Evolutionary conservation across 208 protist genomes (phyloP).

Genomic region (Strigomonas culicis): DNA sequence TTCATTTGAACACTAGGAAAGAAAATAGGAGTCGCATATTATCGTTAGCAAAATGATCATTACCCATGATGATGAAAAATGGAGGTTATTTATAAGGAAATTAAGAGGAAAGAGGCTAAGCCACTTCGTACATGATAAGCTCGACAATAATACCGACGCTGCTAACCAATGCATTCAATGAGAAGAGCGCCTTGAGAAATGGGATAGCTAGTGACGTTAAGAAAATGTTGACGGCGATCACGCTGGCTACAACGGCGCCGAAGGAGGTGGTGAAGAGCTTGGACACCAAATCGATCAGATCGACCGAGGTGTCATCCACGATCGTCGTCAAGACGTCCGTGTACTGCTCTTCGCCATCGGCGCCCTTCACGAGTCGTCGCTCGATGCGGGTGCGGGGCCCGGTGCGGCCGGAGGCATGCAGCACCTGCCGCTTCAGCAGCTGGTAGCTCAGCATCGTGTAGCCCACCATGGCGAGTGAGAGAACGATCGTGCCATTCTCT

Average conservation of each 20-base stretch:
- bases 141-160: slow-evolving; percentile 79
- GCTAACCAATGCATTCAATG: slow-evolving; percentile 78
- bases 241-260: slow-evolving; percentile 56
- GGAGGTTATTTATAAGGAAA: neutral
- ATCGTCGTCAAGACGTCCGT: slow-evolving; percentile 11
- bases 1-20: neutral
- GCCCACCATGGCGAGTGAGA: slow-evolving; percentile 71
- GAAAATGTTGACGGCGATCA: slow-evolving; percentile 71
- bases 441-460: slow-evolving; percentile 81
- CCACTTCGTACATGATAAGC: slow-evolving; percentile 78
- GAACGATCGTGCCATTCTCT: slow-evolving; percentile 69
- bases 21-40: neutral
- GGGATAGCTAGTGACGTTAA: slow-evolving; percentile 71
- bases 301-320: slow-evolving; percentile 34
- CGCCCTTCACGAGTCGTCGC: slow-evolving; percentile 10
- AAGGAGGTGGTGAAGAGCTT: slow-evolving; percentile 80
- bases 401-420: slow-evolving; percentile 23
- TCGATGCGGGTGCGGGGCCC: slow-evolving; percentile 19
- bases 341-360: slow-evolving; percentile 20
- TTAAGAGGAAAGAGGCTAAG: slow-evolving; percentile 7
- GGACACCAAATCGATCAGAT: slow-evolving; percentile 71
- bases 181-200: slow-evolving; percentile 76
- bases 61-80: slow-evolving; percentile 6
- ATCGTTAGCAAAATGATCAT: slow-evolving; percentile 7
- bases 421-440: slow-evolving; percentile 54